These are phyloP conservation scores for Phytophthora capsici DNA, from an alignment of 352 stramenopile species.

Conservation along the genomic window DNA sequence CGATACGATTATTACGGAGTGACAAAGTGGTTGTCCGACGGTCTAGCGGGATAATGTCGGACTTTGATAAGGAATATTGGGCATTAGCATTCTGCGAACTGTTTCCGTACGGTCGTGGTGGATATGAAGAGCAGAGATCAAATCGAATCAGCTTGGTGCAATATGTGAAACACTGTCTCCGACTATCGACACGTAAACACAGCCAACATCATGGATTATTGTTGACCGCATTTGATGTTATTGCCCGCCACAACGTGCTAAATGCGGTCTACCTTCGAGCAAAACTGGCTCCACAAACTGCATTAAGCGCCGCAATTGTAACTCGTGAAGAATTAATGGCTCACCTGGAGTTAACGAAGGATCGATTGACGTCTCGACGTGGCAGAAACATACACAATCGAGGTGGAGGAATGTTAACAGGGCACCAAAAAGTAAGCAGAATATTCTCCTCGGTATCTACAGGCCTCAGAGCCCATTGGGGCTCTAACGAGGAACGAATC, in stretches of 20 bases:
- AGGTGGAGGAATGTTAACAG: too few species aligned
- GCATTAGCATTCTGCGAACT: slow-evolving; percentile 1
- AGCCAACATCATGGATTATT: neutral
- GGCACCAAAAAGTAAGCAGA: too few species aligned
- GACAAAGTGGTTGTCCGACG: neutral
- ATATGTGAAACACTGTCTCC: neutral
- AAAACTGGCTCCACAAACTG: too few species aligned
- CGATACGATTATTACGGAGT: too few species aligned
- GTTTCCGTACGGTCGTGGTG: slow-evolving; percentile 1
- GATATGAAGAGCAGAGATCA: neutral
- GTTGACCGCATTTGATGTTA: neutral
- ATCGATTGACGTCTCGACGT: neutral
- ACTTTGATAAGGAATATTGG: neutral
- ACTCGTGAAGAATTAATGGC: neutral
- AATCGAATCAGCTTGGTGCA: neutral
- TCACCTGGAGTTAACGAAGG: neutral
- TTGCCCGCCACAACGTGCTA: neutral
- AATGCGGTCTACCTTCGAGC: too few species aligned
- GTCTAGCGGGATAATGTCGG: neutral
- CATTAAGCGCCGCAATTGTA: neutral
- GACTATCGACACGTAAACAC: neutral
- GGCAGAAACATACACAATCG: too few species aligned
- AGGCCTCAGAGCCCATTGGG: neutral
- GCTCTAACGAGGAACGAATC: slow-evolving; percentile 6
- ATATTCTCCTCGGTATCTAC: neutral